phyloP scores from a whole-genome alignment of 2,329 filamentous ascomycete genomes.

The Aspergillus alliaceus region DNA sequence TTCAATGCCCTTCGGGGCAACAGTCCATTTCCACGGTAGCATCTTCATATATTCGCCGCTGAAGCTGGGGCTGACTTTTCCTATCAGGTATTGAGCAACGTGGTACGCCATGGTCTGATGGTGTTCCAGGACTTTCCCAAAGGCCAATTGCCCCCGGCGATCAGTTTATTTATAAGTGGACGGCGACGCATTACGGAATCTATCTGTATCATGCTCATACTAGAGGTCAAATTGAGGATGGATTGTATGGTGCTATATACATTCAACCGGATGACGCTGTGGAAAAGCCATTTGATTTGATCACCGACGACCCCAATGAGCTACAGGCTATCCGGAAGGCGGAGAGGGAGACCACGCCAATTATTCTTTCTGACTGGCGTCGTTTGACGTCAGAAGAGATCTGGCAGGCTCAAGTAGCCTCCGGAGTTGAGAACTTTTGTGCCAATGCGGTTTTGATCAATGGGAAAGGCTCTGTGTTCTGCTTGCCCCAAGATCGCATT shows the following conservation, averaged over 20 bases:
- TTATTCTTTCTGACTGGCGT: slow-evolving; percentile 59
- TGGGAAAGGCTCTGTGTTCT: slow-evolving; percentile 48
- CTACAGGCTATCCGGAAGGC: slow-evolving; percentile 50
- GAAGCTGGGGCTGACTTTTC: background rate
- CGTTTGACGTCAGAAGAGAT: slow-evolving; percentile 54
- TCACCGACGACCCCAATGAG: slow-evolving; percentile 31
- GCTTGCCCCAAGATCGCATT: slow-evolving; percentile 21
- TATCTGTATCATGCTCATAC: slow-evolving; percentile 65
- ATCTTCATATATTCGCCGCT: background rate
- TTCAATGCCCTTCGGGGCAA: slow-evolving; percentile 28
- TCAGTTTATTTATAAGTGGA: slow-evolving; percentile 56
- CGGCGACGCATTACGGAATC: slow-evolving; percentile 57
- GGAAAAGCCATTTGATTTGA: slow-evolving; percentile 28
- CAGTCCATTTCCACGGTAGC: slow-evolving; percentile 34
- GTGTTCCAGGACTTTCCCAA: slow-evolving; percentile 59
- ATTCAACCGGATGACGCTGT: slow-evolving; percentile 38
- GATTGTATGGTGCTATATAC: slow-evolving; percentile 57
- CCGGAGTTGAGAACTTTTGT: slow-evolving; percentile 50
- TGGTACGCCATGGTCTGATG: slow-evolving; percentile 61
- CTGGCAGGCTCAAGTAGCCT: slow-evolving; percentile 28
- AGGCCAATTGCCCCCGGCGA: slow-evolving; percentile 50
- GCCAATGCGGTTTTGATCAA: slow-evolving; percentile 64
- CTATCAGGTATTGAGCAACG: slow-evolving; percentile 39
- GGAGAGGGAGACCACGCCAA: slow-evolving; percentile 46
- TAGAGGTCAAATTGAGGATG: slow-evolving; percentile 59